Evolutionary conservation across 495 filamentous ascomycete genomes (phyloP).

Genomic region (Baudoinia panamericana): DNA sequence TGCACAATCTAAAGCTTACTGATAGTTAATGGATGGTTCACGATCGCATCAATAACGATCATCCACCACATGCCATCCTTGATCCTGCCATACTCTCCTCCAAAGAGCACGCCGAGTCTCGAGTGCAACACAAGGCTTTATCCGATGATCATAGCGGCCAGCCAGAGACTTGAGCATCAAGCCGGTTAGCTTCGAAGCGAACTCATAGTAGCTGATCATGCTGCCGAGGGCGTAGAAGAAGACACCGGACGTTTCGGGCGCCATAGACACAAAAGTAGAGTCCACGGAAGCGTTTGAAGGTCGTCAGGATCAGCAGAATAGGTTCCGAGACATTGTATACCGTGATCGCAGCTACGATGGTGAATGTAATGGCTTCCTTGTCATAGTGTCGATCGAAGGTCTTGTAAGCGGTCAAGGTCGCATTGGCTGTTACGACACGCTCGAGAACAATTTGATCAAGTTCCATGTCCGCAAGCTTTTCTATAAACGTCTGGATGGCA

Average conservation of each 20-base stretch:
- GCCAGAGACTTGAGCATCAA: conserved; percentile 32
- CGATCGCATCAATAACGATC: conserved; percentile 43
- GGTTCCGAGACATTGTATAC: conserved; percentile 36
- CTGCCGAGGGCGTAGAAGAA: conserved; percentile 46
- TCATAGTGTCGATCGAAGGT: too few relatives aligned
- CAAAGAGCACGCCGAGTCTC: conserved; percentile 46
- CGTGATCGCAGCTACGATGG: too few relatives aligned
- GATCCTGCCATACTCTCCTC: conserved; percentile 30
- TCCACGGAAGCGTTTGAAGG: conserved; percentile 27
- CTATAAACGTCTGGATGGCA: too few relatives aligned
- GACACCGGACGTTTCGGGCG: conserved; percentile 37
- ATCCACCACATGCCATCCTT: conserved; percentile 37
- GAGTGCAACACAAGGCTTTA: conserved; percentile 56
- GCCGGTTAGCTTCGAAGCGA: conserved; percentile 17
- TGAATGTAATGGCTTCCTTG: too few relatives aligned
- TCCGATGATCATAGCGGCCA: conserved; percentile 55
- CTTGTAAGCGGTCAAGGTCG: too few relatives aligned
- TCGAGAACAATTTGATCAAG: too few relatives aligned
- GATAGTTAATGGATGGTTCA: conserved; percentile 43
- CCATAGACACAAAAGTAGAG: conserved; percentile 36
- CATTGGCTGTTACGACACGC: too few relatives aligned
- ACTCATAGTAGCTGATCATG: conserved; percentile 45
- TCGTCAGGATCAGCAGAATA: conserved; percentile 28
- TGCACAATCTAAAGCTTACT: background rate
- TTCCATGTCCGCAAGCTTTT: too few relatives aligned